phyloP scores from a whole-genome alignment of 139 green algal species.

The Choricystis sp. region DNA sequence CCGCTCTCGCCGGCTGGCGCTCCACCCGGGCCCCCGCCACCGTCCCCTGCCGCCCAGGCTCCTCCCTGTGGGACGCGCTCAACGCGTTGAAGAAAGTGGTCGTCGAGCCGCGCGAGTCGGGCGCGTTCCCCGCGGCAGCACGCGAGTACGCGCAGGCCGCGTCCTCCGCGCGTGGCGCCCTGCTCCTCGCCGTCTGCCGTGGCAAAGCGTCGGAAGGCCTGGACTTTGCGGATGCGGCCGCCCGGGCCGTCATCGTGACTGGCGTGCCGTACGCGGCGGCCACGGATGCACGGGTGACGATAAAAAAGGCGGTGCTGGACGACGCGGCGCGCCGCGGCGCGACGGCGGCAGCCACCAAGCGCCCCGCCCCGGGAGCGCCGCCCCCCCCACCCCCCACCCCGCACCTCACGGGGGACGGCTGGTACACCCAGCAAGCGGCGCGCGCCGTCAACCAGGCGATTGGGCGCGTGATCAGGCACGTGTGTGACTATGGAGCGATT shows the following conservation, averaged over 20 bases:
- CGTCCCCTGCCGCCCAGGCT: background rate
- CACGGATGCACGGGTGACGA: constrained; percentile 36
- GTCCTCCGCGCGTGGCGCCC: constrained; percentile 47
- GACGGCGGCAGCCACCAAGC: background rate
- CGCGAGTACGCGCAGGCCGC: constrained; percentile 59
- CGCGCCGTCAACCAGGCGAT: constrained; percentile 93
- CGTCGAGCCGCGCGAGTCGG: constrained; percentile 58
- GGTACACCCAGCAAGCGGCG: constrained; percentile 62
- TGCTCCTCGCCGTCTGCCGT: constrained; percentile 86
- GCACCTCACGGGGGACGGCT: constrained; percentile 15
- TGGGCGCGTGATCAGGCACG: constrained; percentile 88
- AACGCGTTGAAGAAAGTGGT: constrained; percentile 52
- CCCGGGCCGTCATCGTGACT: constrained; percentile 81
- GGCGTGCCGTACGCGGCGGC: constrained; percentile 80
- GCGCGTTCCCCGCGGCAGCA: constrained; percentile 31
- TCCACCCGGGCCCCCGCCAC: background rate
- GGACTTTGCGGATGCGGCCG: constrained; percentile 84
- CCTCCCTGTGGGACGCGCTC: background rate
- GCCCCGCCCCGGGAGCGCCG: background rate
- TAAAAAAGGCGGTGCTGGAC: constrained; percentile 75
- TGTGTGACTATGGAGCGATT: constrained; percentile 80
- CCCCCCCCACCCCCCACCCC: no score
- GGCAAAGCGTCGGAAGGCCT: constrained; percentile 88
- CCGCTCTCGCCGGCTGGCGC: background rate
- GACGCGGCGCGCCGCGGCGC: constrained; percentile 8